These are phyloP conservation scores for Brassica rapa DNA, from an alignment of 345 rosid genomes.

Conservation along the genomic window DNA sequence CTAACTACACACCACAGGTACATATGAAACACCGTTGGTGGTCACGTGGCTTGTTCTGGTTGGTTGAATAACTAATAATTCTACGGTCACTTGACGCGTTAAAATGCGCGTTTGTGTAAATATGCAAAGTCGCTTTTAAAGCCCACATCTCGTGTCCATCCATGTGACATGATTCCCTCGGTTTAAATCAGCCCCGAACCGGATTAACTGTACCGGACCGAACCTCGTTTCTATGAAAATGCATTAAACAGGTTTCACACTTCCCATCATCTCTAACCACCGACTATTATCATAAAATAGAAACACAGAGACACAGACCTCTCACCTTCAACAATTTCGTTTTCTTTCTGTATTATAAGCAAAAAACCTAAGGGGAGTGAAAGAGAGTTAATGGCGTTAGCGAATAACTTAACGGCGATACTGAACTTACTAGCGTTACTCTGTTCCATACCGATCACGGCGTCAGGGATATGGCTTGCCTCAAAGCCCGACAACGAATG, in stretches of 20 bases:
- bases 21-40: not conserved
- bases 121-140: conserved; percentile 2
- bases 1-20: too few relatives aligned
- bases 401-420: conserved; percentile 86
- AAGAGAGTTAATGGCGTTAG: conserved; percentile 56
- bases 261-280: conserved; percentile 37
- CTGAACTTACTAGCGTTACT: conserved; percentile 83
- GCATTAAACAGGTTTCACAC: conserved; percentile 30
- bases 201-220: not conserved
- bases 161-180: not conserved
- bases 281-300: not conserved
- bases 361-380: not conserved
- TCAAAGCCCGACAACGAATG: conserved; percentile 82
- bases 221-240: conserved; percentile 7
- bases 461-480: conserved; percentile 88
- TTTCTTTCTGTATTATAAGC: not conserved
- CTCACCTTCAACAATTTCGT: conserved; percentile 23
- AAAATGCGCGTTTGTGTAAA: not conserved
- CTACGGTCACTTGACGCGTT: conserved; percentile 2
- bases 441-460: conserved; percentile 87
- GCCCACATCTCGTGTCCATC: not conserved
- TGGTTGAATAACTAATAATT: conserved; percentile 21
- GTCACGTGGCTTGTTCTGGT: not conserved
- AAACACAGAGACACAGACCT: conserved; percentile 13
- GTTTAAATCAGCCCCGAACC: not conserved